Evolutionary conservation across 2,329 filamentous ascomycete species (phyloP).

Genomic region (Apiospora arundinis): DNA sequence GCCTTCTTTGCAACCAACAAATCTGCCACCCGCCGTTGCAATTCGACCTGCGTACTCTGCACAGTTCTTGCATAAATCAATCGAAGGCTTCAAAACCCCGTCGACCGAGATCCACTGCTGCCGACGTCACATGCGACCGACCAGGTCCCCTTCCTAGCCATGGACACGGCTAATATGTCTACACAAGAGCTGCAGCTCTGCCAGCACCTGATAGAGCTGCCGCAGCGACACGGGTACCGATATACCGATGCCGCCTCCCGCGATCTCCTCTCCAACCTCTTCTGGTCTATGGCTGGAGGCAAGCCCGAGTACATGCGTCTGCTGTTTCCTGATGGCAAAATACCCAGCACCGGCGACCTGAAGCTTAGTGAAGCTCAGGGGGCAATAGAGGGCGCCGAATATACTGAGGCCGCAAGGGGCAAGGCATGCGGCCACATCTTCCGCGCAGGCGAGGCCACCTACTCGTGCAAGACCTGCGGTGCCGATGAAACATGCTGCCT

Average conservation of each 20-base stretch:
- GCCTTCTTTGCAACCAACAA: not conserved
- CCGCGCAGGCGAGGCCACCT: constrained; percentile 90
- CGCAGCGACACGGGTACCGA: constrained; percentile 73
- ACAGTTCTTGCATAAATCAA: not conserved
- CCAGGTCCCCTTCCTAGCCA: constrained; percentile 36
- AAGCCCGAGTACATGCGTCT: constrained; percentile 75
- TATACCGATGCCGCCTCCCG: constrained; percentile 75
- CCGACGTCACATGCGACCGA: constrained; percentile 24
- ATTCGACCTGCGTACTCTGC: not conserved
- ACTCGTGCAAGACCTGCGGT: constrained; percentile 92
- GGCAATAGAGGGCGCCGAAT: constrained; percentile 92
- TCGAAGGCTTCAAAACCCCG: not conserved
- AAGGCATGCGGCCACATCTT: constrained; percentile 98
- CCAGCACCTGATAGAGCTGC: constrained; percentile 79
- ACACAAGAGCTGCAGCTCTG: constrained; percentile 84
- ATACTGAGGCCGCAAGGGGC: constrained; percentile 87
- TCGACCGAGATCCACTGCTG: constrained; percentile 2
- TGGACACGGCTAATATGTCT: constrained; percentile 60
- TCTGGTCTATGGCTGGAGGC: constrained; percentile 83
- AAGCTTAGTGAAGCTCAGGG: constrained; percentile 88
- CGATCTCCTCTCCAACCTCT: constrained; percentile 79
- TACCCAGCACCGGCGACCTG: constrained; percentile 65
- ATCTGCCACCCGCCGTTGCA: not conserved
- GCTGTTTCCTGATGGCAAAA: constrained; percentile 81
- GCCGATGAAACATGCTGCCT: constrained; percentile 95